phyloP scores from a whole-genome alignment of 306 rosid genomes.

The Vachellia collinsii region DNA sequence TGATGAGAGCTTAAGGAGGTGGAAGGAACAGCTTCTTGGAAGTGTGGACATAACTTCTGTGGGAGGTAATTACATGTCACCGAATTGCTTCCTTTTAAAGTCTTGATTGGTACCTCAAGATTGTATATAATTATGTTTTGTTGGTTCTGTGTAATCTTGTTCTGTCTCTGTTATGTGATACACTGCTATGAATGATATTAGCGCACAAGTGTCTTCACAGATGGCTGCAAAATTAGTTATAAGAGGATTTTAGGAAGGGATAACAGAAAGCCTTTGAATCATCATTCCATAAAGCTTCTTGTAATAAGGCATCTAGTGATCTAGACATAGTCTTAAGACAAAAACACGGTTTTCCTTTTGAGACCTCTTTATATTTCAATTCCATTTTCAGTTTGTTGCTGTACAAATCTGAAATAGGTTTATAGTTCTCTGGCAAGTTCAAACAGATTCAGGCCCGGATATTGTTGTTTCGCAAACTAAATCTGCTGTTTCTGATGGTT shows the following conservation, averaged over 20 bases:
- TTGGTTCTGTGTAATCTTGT: background rate
- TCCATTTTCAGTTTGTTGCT: slow-evolving; percentile 21
- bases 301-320: background rate
- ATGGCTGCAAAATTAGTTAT: slow-evolving; percentile 5
- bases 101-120: background rate
- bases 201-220: background rate
- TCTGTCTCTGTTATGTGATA: slow-evolving; percentile 1
- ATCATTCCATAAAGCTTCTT: background rate
- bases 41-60: slow-evolving; percentile 62
- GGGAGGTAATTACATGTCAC: background rate
- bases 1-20: slow-evolving; percentile 91
- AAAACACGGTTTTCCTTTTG: background rate
- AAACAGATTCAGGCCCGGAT: slow-evolving; percentile 4
- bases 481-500: slow-evolving; percentile 14
- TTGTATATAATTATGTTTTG: background rate
- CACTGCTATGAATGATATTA: background rate
- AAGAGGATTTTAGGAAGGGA: slow-evolving; percentile 3
- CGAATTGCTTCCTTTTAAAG: background rate
- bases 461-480: background rate
- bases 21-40: slow-evolving; percentile 99
- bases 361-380: slow-evolving; percentile 2
- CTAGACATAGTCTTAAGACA: slow-evolving; percentile 1
- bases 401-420: slow-evolving; percentile 1
- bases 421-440: slow-evolving; percentile 23
- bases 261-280: slow-evolving; percentile 17